A percentile compares a stretch with the other conserved stretches of the same genome.
Conservation (phyloP, 306 rosid genomes). For the Crotalaria pallida region DNA sequence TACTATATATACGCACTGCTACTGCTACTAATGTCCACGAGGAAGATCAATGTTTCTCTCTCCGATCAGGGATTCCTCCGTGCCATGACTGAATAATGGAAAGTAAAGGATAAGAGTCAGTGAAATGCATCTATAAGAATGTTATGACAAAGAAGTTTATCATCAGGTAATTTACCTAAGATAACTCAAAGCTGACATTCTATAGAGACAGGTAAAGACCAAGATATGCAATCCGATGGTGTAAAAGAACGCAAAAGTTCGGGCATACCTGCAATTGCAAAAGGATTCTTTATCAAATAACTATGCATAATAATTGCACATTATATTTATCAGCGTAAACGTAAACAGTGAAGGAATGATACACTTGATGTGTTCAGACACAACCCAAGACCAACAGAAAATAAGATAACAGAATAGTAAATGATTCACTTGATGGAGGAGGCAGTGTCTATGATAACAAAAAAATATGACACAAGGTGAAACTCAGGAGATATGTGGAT, state of each 20-base stretch:
- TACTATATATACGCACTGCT: too few species aligned
- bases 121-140: neutral
- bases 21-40: slow-evolving; percentile 42
- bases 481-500: neutral
- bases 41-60: slow-evolving; percentile 56
- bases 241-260: slow-evolving; percentile 92
- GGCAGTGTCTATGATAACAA: neutral
- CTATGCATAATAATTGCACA: neutral
- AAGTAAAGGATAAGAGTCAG: neutral
- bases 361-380: neutral
- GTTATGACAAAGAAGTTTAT: neutral
- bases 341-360: neutral
- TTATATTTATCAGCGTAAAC: neutral
- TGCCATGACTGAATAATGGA: slow-evolving; percentile 54
- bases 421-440: too few species aligned
- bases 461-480: neutral
- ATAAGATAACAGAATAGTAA: neutral
- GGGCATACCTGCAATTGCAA: slow-evolving; percentile 75
- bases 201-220: slow-evolving; percentile 90
- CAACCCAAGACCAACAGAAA: neutral
- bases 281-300: neutral
- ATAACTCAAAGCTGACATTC: slow-evolving; percentile 94
- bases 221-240: slow-evolving; percentile 86
- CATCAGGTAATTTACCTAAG: slow-evolving; percentile 48
- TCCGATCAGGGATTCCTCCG: slow-evolving; percentile 52